Percentiles rank a stretch among this genome's conserved stretches.
phyloP scores from a whole-genome alignment of 163 green algal genomes.

The Chlamydomonas reinhardtii region DNA sequence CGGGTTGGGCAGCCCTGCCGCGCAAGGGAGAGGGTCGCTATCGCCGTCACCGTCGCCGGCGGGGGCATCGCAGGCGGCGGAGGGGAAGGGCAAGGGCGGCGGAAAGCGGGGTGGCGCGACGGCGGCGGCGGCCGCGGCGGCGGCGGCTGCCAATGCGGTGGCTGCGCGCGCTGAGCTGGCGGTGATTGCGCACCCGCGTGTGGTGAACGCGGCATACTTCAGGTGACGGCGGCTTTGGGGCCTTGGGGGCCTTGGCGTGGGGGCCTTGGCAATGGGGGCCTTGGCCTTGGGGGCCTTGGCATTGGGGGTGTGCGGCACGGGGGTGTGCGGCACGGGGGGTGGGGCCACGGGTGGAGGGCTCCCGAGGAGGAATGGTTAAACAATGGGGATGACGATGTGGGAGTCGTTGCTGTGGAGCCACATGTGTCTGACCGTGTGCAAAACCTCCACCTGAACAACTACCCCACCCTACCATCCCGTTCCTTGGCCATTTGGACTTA shows the following conservation, averaged over 20 bases:
- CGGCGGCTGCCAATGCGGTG: neutral
- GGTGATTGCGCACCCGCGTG: slow-evolving; percentile 71
- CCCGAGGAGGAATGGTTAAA: no score
- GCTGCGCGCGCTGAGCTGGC: slow-evolving; percentile 49
- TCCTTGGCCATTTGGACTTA: no score
- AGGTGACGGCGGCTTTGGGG: slow-evolving; percentile 8
- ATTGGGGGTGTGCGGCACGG: neutral
- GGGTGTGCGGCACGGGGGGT: no score
- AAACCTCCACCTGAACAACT: no score
- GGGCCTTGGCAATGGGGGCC: no score
- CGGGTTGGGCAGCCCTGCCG: neutral
- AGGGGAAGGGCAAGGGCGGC: neutral
- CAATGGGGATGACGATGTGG: no score
- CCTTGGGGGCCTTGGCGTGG: no score
- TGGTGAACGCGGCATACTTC: slow-evolving; percentile 89
- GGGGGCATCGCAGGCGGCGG: neutral
- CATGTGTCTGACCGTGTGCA: no score
- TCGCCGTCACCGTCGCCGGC: neutral
- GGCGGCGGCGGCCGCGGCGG: neutral
- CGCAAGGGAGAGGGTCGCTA: neutral
- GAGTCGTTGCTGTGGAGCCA: no score
- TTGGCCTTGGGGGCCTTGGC: no score
- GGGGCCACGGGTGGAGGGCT: no score
- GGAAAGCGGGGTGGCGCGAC: neutral
- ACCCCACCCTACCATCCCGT: no score